A percentile compares a stretch with the other conserved stretches of the same genome.
These are phyloP conservation scores for Ascochyta viciae-villosae DNA, from an alignment of 2,329 filamentous ascomycete genomes.

Conservation along the genomic window DNA sequence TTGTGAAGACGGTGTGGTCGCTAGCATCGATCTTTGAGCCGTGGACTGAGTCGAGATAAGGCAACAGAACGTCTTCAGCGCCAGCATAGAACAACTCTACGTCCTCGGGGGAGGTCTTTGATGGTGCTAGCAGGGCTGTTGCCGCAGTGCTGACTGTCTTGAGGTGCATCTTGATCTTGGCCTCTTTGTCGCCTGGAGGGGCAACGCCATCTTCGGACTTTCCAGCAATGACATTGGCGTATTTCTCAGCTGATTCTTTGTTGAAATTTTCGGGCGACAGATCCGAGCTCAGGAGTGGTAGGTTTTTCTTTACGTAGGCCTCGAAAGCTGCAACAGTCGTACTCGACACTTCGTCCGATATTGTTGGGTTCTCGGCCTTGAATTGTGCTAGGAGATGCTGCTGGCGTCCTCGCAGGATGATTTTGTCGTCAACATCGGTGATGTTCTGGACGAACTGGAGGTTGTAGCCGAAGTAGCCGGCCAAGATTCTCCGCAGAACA, in stretches of 20 bases:
- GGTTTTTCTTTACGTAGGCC: slow-evolving; percentile 72
- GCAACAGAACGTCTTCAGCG: slow-evolving; percentile 74
- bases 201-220: slow-evolving; percentile 61
- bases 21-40: slow-evolving; percentile 64
- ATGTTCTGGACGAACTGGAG: slow-evolving; percentile 94
- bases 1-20: slow-evolving; percentile 81
- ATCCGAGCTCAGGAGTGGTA: slow-evolving; percentile 58
- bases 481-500: slow-evolving; percentile 81
- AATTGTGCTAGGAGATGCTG: slow-evolving; percentile 79
- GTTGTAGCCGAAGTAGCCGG: slow-evolving; percentile 82
- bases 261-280: slow-evolving; percentile 57
- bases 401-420: slow-evolving; percentile 72
- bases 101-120: slow-evolving; percentile 38
- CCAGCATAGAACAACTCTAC: slow-evolving; percentile 62
- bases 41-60: slow-evolving; percentile 75
- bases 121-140: slow-evolving; percentile 53
- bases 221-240: slow-evolving; percentile 62
- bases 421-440: slow-evolving; percentile 68
- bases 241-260: slow-evolving; percentile 57
- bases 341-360: slow-evolving; percentile 56
- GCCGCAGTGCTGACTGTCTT: slow-evolving; percentile 65
- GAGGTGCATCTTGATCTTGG: slow-evolving; percentile 90
- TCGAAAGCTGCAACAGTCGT: slow-evolving; percentile 61
- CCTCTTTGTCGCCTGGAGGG: slow-evolving; percentile 75
- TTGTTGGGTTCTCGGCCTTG: slow-evolving; percentile 58